These are phyloP conservation scores for Picochlorum sp. DNA, from an alignment of 139 green algal genomes.

Conservation along the genomic window DNA sequence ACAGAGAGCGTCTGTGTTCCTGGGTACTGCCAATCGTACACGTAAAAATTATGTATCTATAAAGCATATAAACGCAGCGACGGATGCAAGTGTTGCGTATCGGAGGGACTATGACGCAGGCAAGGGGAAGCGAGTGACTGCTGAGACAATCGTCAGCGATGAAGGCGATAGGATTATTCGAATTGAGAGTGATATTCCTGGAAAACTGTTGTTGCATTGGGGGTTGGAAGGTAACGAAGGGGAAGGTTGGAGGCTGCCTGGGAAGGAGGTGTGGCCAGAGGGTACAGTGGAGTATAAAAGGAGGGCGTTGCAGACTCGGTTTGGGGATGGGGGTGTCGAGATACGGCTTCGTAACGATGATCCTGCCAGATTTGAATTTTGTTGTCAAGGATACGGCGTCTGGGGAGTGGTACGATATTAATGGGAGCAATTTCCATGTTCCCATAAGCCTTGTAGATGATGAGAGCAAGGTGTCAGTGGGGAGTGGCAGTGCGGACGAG, in stretches of 20 bases:
- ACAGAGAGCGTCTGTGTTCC: too few species aligned
- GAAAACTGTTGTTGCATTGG: slow-evolving; percentile 83
- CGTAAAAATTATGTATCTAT: too few species aligned
- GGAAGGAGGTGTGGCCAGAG: slow-evolving; percentile 41
- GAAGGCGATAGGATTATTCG: slow-evolving; percentile 11
- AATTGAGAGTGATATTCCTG: slow-evolving; percentile 34
- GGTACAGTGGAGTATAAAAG: slow-evolving; percentile 91
- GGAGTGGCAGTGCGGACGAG: background rate
- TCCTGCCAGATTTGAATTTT: slow-evolving; percentile 81
- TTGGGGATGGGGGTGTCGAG: background rate
- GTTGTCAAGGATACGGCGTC: slow-evolving; percentile 86
- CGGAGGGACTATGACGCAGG: too few species aligned
- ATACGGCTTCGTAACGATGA: slow-evolving; percentile 27
- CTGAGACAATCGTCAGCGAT: background rate
- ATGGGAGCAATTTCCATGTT: slow-evolving; percentile 80
- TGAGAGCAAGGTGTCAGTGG: background rate
- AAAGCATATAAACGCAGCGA: too few species aligned
- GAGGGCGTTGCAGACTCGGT: slow-evolving; percentile 88
- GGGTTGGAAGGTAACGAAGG: slow-evolving; percentile 80
- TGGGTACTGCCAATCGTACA: too few species aligned
- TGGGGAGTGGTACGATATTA: slow-evolving; percentile 61
- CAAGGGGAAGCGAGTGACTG: background rate
- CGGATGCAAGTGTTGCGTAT: too few species aligned
- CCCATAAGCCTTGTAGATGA: slow-evolving; percentile 26
- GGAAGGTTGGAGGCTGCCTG: slow-evolving; percentile 79